Conservation (phyloP, 1,139 yeast genomes). For the Chernovozyma sophiae-reginae region DNA sequence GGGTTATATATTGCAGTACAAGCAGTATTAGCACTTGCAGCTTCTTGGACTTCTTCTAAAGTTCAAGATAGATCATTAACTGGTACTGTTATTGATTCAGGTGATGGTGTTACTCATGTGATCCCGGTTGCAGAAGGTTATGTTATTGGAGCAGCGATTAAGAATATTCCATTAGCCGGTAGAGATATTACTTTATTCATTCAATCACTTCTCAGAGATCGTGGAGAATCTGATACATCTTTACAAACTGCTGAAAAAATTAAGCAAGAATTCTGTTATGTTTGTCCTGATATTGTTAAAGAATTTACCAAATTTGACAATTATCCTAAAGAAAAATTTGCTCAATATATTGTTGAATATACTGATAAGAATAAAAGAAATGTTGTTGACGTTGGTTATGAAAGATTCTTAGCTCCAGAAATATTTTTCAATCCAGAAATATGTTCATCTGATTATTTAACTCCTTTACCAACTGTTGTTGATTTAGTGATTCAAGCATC, state of each 20-base stretch:
- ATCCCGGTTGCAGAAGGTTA: constrained; percentile 99
- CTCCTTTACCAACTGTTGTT: constrained; percentile 92
- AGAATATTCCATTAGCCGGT: constrained; percentile 97
- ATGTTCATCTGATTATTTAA: constrained; percentile 88
- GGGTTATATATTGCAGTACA: constrained; percentile 98
- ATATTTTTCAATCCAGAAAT: constrained; percentile 98
- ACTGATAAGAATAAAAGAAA: constrained; percentile 62
- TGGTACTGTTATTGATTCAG: constrained; percentile 97
- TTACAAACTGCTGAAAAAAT: constrained; percentile 94
- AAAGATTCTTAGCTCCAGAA: constrained; percentile 96
- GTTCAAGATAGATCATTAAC: constrained; percentile 93
- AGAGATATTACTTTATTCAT: constrained; percentile 93
- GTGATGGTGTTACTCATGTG: constrained; percentile 97
- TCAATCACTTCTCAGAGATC: constrained; percentile 88
- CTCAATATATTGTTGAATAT: constrained; percentile 85
- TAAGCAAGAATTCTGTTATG: constrained; percentile 95
- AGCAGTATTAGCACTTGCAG: constrained; percentile 97
- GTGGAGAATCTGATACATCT: constrained; percentile 94
- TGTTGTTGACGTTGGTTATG: constrained; percentile 91
- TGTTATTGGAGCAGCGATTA: constrained; percentile 95
- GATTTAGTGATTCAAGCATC: constrained; percentile 93
- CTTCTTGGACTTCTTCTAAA: constrained; percentile 97
- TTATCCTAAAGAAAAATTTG: constrained; percentile 85
- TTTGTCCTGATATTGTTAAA: constrained; percentile 94
- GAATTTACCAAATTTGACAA: constrained; percentile 93